These are phyloP conservation scores for Dioscorea cayenensis DNA, from an alignment of 116 monocot genomes.

Conservation along the genomic window DNA sequence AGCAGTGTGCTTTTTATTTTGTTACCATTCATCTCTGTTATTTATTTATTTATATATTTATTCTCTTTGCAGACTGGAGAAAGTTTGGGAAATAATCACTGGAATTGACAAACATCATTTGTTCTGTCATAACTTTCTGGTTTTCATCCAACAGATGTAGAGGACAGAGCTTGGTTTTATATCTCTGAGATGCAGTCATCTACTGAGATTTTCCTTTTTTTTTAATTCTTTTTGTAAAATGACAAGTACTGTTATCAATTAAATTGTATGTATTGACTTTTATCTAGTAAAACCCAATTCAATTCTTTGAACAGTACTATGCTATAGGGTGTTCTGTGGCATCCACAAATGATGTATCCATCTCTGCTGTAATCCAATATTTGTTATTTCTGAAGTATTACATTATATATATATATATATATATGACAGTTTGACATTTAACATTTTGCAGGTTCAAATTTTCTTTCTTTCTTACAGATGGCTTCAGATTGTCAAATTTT, in stretches of 20 bases:
- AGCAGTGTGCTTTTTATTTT: not conserved
- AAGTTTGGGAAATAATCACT: not conserved
- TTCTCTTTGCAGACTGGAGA: slow-evolving; percentile 5
- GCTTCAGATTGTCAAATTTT: not conserved
- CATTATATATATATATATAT: no score
- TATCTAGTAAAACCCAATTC: no score
- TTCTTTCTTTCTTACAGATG: not conserved
- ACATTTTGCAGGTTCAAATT: no score
- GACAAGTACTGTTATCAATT: not conserved
- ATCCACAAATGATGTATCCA: no score
- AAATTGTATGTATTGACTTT: no score
- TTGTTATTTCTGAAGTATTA: no score
- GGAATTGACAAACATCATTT: not conserved
- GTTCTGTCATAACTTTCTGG: not conserved
- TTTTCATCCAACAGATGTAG: slow-evolving; percentile 2
- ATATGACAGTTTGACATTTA: no score
- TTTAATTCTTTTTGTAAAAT: slow-evolving; percentile 1
- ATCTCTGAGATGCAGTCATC: not conserved
- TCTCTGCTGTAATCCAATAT: no score
- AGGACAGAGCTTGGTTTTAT: not conserved
- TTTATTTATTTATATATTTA: not conserved
- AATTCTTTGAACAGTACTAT: no score
- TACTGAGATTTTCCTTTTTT: not conserved
- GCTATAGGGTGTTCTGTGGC: no score
- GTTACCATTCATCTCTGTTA: not conserved